Base-by-base conservation (phyloP, 139 green algal species). In the Raphidocelis subcapitata region DNA sequence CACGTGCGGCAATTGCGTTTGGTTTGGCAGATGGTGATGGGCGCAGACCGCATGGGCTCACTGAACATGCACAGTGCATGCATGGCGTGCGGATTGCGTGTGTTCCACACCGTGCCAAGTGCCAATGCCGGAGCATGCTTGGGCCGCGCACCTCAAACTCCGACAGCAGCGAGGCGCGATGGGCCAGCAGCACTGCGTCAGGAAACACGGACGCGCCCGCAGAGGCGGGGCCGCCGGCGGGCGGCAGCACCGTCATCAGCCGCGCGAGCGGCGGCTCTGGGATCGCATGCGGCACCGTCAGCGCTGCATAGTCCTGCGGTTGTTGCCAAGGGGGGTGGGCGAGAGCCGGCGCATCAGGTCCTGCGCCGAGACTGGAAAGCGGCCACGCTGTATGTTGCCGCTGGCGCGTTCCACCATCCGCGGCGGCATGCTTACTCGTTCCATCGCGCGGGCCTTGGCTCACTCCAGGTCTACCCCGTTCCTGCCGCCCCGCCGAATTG, bases 211-310 rank as follows among this genome's bases (percentile, higher is more conserved):
- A 55, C 28, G 72, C 77, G 2, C 80, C 72, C 32, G 78, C 4
- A 0, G 80, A n/a, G 8, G 41, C 41, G 8, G 41, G 41, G 8
- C 41, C 41, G 41, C 41, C 8, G 41, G 41, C 41, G 41, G 41
- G 84, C 21, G 72, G 35, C 1, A 89, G 29, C 14, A 65, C 67
- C 14, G 74, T 82, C 80, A 89, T 85, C 36, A 57, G 37, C 21
- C 44, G 35, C 72, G 85, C 65, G 16, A 89, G 63, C 1, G 72
- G 73, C 1, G 84, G 80, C 80, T 85, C 78, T 1, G 18, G 47
- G 41, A 32, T 66, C 62, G 80, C 77, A 55, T 88, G 77, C 0
- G 86, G 84, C 52, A 93, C 80, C 5, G 84, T 87, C 14, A 90
- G 46, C 26, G 89, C 70, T 36, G 70, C 85, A 75, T 89, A 91